Evolutionary conservation across 2,329 filamentous ascomycete genomes (phyloP).

Genomic region (Paecilomyces dactylethromorphus): DNA sequence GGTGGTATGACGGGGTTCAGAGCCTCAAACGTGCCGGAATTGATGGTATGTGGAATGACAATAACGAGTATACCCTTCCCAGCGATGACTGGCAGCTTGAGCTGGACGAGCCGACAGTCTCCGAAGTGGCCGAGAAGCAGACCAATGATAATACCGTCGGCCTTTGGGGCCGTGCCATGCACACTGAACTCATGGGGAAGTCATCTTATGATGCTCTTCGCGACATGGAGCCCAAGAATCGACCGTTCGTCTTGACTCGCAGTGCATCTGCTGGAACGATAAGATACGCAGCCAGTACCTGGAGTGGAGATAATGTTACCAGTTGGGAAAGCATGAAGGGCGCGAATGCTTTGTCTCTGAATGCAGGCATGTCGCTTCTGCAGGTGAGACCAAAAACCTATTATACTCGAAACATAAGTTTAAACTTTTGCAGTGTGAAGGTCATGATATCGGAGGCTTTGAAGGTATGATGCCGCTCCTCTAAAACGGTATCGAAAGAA

Average conservation of each 20-base stretch:
- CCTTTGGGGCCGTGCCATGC: slow-evolving; percentile 62
- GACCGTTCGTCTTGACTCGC: slow-evolving; percentile 64
- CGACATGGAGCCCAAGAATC: slow-evolving; percentile 50
- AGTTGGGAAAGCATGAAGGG: slow-evolving; percentile 69
- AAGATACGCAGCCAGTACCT: slow-evolving; percentile 63
- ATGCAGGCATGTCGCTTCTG: slow-evolving; percentile 60
- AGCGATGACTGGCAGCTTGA: slow-evolving; percentile 60
- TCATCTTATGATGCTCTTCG: slow-evolving; percentile 62
- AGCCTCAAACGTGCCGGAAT: slow-evolving; percentile 58
- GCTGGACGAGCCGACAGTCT: slow-evolving; percentile 41
- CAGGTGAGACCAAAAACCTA: slow-evolving; percentile 38
- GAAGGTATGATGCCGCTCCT: slow-evolving; percentile 42
- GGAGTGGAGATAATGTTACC: slow-evolving; percentile 70
- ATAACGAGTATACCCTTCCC: slow-evolving; percentile 66
- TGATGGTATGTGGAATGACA: slow-evolving; percentile 73
- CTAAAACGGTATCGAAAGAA: background rate
- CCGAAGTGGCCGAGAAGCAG: slow-evolving; percentile 26
- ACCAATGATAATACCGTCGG: slow-evolving; percentile 48
- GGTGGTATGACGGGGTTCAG: slow-evolving; percentile 65
- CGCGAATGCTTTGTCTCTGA: slow-evolving; percentile 62
- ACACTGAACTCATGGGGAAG: slow-evolving; percentile 66
- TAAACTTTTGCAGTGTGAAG: slow-evolving; percentile 47
- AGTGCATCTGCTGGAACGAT: slow-evolving; percentile 66
- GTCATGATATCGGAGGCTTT: slow-evolving; percentile 70
- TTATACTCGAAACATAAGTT: background rate